A percentile compares a stretch with the other conserved stretches of the same genome.
phyloP scores from a whole-genome alignment of 371 early-diverging fungal species.

The Parasitella parasitica region DNA sequence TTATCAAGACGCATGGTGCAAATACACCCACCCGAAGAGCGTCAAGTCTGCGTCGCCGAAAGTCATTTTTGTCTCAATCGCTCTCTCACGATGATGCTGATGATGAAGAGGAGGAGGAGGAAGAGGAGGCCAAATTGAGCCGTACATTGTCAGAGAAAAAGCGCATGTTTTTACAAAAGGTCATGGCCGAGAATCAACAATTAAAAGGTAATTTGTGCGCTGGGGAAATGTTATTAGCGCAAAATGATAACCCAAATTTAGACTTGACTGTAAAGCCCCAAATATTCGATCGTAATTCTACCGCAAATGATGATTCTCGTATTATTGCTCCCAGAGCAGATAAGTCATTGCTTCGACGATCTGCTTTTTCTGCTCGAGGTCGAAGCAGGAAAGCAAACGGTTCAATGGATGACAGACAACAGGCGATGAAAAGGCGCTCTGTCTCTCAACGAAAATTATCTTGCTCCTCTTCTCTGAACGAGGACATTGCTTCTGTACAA shows the following conservation, averaged over 20 bases:
- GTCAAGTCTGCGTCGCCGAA: conserved; percentile 18
- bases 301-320: conserved; percentile 16
- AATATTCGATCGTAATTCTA: conserved; percentile 24
- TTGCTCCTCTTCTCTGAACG: neutral
- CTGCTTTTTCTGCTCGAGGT: conserved; percentile 30
- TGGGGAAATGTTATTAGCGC: neutral
- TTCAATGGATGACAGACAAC: neutral
- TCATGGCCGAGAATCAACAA: conserved; percentile 2
- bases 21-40: conserved; percentile 16
- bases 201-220: neutral
- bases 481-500: neutral
- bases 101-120: conserved; percentile 2
- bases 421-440: neutral
- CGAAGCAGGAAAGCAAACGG: conserved; percentile 7
- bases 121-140: conserved; percentile 7
- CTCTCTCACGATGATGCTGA: neutral
- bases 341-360: conserved; percentile 24
- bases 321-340: conserved; percentile 18
- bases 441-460: conserved; percentile 8
- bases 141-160: conserved; percentile 18
- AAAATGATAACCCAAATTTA: neutral
- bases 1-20: conserved; percentile 29
- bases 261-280: neutral
- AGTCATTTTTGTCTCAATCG: conserved; percentile 33
- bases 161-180: neutral